These are phyloP conservation scores for Carex parvula DNA, from an alignment of 176 grass and related monocot species.

Conservation along the genomic window DNA sequence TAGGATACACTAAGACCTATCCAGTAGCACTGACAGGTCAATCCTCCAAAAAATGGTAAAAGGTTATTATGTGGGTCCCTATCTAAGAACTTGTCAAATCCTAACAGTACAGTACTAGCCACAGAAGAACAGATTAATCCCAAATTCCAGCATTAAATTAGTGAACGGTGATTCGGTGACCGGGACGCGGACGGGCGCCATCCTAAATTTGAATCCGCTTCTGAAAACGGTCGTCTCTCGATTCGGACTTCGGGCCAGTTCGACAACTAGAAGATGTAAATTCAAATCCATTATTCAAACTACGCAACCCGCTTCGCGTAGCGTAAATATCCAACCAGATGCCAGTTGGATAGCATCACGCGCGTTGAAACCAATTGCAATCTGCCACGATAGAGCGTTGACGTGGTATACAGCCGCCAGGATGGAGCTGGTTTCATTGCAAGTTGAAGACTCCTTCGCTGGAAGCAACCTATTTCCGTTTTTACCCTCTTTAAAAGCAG, in stretches of 20 bases:
- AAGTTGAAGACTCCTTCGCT: constrained; percentile 1
- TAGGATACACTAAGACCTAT: not conserved
- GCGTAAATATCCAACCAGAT: not conserved
- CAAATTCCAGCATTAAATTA: constrained; percentile 12
- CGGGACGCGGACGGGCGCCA: not conserved
- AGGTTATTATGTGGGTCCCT: not conserved
- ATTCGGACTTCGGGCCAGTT: not conserved
- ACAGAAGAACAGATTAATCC: not conserved
- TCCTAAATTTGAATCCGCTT: not conserved
- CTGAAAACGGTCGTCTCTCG: not conserved
- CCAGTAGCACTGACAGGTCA: not conserved
- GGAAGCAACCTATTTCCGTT: not conserved
- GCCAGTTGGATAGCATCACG: not conserved
- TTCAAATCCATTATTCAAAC: constrained; percentile 13
- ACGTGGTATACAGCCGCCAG: constrained; percentile 22
- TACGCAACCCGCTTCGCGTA: not conserved
- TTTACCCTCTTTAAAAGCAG: not conserved
- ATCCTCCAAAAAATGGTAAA: not conserved
- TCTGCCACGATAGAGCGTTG: not conserved
- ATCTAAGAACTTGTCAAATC: not conserved
- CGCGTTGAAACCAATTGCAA: not conserved
- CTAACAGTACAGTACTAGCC: not conserved
- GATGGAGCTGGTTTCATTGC: not conserved
- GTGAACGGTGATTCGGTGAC: not conserved
- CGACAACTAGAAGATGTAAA: not conserved